Conservation (phyloP, 352 stramenopile species). For the Pythium phragmiticola region DNA sequence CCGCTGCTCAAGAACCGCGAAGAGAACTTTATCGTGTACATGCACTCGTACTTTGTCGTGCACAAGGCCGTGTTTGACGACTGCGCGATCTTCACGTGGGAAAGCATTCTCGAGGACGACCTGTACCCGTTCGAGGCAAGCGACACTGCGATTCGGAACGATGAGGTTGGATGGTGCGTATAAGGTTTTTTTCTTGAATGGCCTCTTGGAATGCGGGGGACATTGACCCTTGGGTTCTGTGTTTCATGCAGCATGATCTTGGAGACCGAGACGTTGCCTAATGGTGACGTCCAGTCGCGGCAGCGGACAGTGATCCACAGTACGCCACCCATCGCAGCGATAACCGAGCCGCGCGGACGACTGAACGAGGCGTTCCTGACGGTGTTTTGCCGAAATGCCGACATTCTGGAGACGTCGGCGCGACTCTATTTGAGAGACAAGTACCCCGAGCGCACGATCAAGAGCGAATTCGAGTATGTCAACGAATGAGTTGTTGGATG, state of each 20-base stretch:
- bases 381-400: constrained; percentile 71
- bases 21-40: constrained; percentile 61
- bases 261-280: constrained; percentile 49
- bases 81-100: constrained; percentile 67
- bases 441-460: constrained; percentile 37
- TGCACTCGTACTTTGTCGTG: constrained; percentile 80
- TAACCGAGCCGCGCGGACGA: constrained; percentile 65
- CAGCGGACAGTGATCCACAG: constrained; percentile 72
- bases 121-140: constrained; percentile 61
- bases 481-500: constrained; percentile 1
- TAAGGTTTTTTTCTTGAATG: neutral
- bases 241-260: constrained; percentile 53
- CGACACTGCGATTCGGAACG: constrained; percentile 64
- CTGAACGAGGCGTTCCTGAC: constrained; percentile 81
- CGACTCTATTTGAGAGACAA: constrained; percentile 59
- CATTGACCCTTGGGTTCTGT: neutral
- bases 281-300: constrained; percentile 51
- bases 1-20: constrained; percentile 61
- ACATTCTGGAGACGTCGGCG: constrained; percentile 66
- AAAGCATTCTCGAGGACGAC: constrained; percentile 64
- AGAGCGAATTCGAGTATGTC: constrained; percentile 27
- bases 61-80: constrained; percentile 55
- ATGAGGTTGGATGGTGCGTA: constrained; percentile 78
- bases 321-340: constrained; percentile 57
- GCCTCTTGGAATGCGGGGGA: neutral